These are phyloP conservation scores for Drosera spatulata DNA, from an alignment of 179 eudicot genomes.

Conservation along the genomic window DNA sequence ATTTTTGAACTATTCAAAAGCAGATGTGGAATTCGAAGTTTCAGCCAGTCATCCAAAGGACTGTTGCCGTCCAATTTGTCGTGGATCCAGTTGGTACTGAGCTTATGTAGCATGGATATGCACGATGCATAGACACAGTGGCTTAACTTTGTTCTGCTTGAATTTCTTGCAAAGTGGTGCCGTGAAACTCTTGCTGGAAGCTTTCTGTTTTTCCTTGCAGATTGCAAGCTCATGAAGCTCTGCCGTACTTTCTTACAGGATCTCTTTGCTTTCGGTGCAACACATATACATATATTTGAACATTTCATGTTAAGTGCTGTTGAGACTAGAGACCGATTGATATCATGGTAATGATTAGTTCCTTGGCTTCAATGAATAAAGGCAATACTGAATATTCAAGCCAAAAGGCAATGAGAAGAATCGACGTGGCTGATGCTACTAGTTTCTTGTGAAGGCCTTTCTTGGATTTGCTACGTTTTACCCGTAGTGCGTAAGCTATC, in stretches of 20 bases:
- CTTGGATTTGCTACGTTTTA: too few relatives aligned
- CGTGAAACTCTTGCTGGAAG: not conserved
- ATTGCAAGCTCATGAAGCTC: not conserved
- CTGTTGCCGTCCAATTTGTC: conserved; percentile 36
- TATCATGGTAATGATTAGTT: too few relatives aligned
- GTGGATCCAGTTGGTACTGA: conserved; percentile 82
- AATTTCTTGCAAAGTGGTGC: not conserved
- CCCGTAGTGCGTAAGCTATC: too few relatives aligned
- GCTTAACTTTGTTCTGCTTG: not conserved
- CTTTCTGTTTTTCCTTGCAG: not conserved
- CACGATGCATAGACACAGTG: not conserved
- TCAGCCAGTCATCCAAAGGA: conserved; percentile 36
- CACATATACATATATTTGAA: not conserved
- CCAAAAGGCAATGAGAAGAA: too few relatives aligned
- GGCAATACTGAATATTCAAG: too few relatives aligned
- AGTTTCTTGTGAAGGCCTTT: too few relatives aligned
- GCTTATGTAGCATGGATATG: conserved; percentile 39
- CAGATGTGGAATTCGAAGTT: conserved; percentile 74
- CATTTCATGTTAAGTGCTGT: not conserved
- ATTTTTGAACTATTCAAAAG: conserved; percentile 1
- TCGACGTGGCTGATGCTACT: too few relatives aligned
- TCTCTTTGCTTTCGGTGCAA: not conserved
- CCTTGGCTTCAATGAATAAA: too few relatives aligned
- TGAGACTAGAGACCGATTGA: not conserved
- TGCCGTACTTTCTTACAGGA: not conserved